Base-by-base conservation (phyloP, 1,284 basidiomycete species). In the Ceratobasidium papillatum region DNA sequence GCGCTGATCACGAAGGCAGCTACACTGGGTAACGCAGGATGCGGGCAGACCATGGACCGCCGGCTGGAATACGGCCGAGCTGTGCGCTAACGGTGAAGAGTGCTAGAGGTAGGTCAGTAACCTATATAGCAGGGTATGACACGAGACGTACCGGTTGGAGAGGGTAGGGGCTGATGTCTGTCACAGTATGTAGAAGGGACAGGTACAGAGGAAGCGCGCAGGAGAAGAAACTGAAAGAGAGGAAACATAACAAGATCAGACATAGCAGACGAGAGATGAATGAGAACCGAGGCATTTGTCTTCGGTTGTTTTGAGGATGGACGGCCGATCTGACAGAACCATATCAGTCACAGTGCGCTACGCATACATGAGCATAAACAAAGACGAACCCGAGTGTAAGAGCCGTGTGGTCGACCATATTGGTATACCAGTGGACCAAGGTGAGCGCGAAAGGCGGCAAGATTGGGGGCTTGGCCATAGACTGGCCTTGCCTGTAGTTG, bases 1-100 rank as follows among this genome's bases (percentile, higher is more conserved):
- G 58, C 58, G n/a, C 58, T 38, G 58, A 59, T 41, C 58, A 59
- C 58, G 58, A 22, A 36, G 32, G 58, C 58, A 59, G 58, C 58
- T 30, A 34, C 30, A 8, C 19, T 5, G 4, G 3, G 11, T 17
- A 41, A 22, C 34, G 58, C 58, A 59, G 58, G 58, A 59, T 59
- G n/a, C 58, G n/a, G 58, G 58, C 36, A 38, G 36, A 59, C 32
- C 34, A n/a, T 4, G 34, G 14, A n/a, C 34, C 34, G 36, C n/a
- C 32, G 58, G 12, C 25, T 22, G 58, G 32, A 17, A 22, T 41
- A 59, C 19, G 38, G 58, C 19, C 58, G 36, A 59, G 58, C 58
- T 5, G 36, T 11, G 58, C 36, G 32, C 58, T 22, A 4, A n/a
- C 25, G 58, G 34, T 38, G 34, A 59, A 19, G 58, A 59, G 34